These are phyloP conservation scores for Cyclotella baltica DNA, from an alignment of 108 stramenopile genomes.

Conservation along the genomic window DNA sequence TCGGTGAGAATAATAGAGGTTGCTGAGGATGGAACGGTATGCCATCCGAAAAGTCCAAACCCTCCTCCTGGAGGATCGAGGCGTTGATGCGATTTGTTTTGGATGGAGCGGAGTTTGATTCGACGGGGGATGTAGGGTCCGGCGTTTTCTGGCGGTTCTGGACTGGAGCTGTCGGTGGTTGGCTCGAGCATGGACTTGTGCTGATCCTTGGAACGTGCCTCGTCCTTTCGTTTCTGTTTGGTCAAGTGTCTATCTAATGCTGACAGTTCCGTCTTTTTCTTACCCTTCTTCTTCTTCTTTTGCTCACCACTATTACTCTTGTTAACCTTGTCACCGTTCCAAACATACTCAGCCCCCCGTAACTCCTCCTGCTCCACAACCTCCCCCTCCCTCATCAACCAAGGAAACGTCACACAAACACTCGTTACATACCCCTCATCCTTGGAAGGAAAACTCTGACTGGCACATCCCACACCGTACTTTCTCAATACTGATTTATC, in stretches of 20 bases:
- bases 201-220: background rate
- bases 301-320: conserved; percentile 1
- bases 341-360: conserved; percentile 47
- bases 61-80: conserved; percentile 89
- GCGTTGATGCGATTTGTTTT: conserved; percentile 82
- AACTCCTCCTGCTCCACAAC: conserved; percentile 66
- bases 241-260: conserved; percentile 37
- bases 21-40: conserved; percentile 81
- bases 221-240: conserved; percentile 19
- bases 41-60: conserved; percentile 96
- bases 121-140: conserved; percentile 73
- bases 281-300: background rate
- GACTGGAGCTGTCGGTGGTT: too few species aligned
- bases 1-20: conserved; percentile 93
- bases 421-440: conserved; percentile 56
- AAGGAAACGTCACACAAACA: conserved; percentile 93
- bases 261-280: conserved; percentile 34
- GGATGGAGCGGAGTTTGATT: conserved; percentile 86
- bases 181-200: background rate
- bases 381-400: conserved; percentile 81
- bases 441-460: conserved; percentile 70
- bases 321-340: conserved; percentile 8
- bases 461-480: conserved; percentile 91
- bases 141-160: conserved; percentile 7
- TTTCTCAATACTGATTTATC: conserved; percentile 66